Base-by-base conservation (phyloP, 805 yeast genomes). In the Metschnikowia picachoensis region DNA sequence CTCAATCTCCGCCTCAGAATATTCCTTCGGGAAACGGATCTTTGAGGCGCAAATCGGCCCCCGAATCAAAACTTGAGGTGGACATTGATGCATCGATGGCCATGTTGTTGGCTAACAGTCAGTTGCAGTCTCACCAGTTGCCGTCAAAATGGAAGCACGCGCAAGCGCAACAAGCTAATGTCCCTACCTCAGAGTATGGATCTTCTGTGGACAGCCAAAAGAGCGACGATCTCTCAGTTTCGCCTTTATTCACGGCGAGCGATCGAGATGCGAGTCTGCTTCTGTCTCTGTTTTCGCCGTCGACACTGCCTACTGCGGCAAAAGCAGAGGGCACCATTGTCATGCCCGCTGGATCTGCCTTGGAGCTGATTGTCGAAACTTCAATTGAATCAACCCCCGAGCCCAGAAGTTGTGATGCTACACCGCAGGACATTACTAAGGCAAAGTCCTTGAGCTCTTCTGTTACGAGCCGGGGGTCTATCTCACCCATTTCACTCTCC, bases 81-180 rank as follows among this genome's bases (percentile, higher is more conserved):
- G 79, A 74, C 43, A 73, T 76, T 36, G 76, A 73, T 20, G 70
- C 67, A n/a, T 67, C 74, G 30, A 66, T 73, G 72, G 79, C 80
- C 2, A 62, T 59, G 40, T 62, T 76, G 17, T 56, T 69, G 49
- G 36, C 41, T 13, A 37, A 36, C 27, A 28, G 47, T 43, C 44
- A 25, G 45, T 30, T 39, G 30, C 40, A 40, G n/a, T 34, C 47
- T 13, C 36, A 31, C 36, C 13, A 25, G 27, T 39, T 42, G 15
- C 52, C 49, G 10, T 34, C 49, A 4, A 46, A 40, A 35, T 43
- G 49, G 49, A 41, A 34, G 9, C 35, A 33, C 6, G 17, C 45
- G 4, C 40, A 37, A 14, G 13, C n/a, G 6, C 37, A 31, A 3
- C 41, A 20, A 35, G 41, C 20, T 27, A 30, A 36, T 25, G 29